Evolutionary conservation across 192 early-diverging fungal genomes (phyloP).

Genomic region (Coemansia sp.): DNA sequence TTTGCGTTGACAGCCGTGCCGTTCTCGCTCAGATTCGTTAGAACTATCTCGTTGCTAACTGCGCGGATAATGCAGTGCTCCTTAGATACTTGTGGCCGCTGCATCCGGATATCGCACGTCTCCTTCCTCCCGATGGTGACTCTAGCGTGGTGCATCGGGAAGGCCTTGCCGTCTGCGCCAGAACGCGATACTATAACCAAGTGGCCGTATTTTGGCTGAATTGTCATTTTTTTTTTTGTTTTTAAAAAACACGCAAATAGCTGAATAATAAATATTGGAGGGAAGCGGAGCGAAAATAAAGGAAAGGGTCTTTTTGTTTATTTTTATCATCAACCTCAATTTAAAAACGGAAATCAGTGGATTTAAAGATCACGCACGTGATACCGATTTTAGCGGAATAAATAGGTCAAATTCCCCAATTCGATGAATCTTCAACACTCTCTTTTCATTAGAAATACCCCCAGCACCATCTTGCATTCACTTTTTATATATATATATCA

Average conservation of each 20-base stretch:
- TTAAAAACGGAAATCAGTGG: not conserved
- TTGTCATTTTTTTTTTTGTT: not conserved
- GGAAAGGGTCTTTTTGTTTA: not conserved
- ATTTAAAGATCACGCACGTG: not conserved
- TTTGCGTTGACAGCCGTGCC: conserved; percentile 22
- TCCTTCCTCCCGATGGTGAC: conserved; percentile 49
- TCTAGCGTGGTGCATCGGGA: conserved; percentile 33
- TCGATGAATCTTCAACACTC: no score
- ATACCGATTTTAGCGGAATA: not conserved
- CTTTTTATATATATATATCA: not conserved
- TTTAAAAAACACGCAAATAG: not conserved
- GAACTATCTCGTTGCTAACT: conserved; percentile 16
- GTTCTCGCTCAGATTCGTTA: conserved; percentile 41
- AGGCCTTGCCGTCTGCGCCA: conserved; percentile 46
- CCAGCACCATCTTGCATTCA: conserved; percentile 9
- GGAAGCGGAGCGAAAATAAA: not conserved
- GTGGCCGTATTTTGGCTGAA: conserved; percentile 33
- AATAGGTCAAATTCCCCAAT: no score
- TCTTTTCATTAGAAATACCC: no score
- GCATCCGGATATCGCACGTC: conserved; percentile 54
- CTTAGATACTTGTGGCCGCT: conserved; percentile 40
- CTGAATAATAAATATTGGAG: not conserved
- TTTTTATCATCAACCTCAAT: not conserved
- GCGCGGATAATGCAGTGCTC: conserved; percentile 41
- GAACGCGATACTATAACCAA: conserved; percentile 44